Evolutionary conservation across 2,329 filamentous ascomycete genomes (phyloP).

Genomic region (Amauroascus verrucosus): DNA sequence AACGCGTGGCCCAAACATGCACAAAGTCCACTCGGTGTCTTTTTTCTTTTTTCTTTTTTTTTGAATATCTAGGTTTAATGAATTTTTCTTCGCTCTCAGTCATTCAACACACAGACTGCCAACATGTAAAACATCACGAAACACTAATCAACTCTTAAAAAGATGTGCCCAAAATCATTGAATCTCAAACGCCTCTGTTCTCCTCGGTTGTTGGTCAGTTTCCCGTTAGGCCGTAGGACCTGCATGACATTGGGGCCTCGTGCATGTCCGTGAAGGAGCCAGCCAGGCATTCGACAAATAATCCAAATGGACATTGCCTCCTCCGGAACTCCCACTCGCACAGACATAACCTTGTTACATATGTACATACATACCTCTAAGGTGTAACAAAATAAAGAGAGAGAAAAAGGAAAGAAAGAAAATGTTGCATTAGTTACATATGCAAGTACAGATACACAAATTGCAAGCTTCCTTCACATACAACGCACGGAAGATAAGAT

Average conservation of each 20-base stretch:
- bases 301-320: not conserved
- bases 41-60: too few species aligned
- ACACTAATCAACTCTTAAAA: not conserved
- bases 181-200: not conserved
- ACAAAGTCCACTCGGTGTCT: too few species aligned
- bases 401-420: too few species aligned
- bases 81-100: too few species aligned
- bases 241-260: constrained; percentile 15
- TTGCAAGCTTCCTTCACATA: too few species aligned
- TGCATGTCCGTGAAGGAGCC: constrained; percentile 9
- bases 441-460: too few species aligned
- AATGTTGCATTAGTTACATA: too few species aligned
- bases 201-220: constrained; percentile 2
- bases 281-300: not conserved
- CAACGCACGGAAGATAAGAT: constrained; percentile 8
- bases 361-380: too few species aligned
- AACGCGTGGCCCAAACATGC: not conserved
- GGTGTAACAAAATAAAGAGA: too few species aligned
- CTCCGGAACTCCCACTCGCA: too few species aligned
- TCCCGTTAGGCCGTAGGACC: constrained; percentile 9
- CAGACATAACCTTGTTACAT: too few species aligned
- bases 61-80: too few species aligned
- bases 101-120: not conserved
- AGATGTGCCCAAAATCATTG: not conserved
- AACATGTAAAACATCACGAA: not conserved